Evolutionary conservation across 495 filamentous ascomycete genomes (phyloP).

Genomic region (Haplographium delicatum): DNA sequence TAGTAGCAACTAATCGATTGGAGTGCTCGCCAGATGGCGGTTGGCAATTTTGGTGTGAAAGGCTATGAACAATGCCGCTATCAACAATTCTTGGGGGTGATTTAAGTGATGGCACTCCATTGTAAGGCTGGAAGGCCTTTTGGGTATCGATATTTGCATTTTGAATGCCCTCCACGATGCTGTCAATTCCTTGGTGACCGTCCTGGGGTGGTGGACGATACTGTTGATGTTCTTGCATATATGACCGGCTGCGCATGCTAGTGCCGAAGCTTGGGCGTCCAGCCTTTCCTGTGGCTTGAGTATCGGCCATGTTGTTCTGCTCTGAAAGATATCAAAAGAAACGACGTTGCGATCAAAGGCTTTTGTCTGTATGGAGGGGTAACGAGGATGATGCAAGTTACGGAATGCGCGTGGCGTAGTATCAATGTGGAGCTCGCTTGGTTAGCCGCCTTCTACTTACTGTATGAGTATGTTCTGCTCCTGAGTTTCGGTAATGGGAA

Average conservation of each 20-base stretch:
- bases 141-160: constrained; percentile 1
- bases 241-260: constrained; percentile 60
- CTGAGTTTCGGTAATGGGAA: too few relatives aligned
- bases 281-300: constrained; percentile 1
- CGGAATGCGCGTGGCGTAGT: too few relatives aligned
- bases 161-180: constrained; percentile 39
- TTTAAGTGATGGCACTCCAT: constrained; percentile 42
- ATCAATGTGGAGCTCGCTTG: too few relatives aligned
- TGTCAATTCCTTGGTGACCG: constrained; percentile 47
- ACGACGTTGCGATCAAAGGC: neutral
- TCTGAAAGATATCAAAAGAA: too few relatives aligned
- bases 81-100: constrained; percentile 48
- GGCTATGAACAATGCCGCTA: constrained; percentile 48
- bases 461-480: too few relatives aligned
- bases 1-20: constrained; percentile 54
- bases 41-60: constrained; percentile 53
- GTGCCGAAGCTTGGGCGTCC: constrained; percentile 40
- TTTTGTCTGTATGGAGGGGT: too few relatives aligned
- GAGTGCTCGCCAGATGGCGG: constrained; percentile 34
- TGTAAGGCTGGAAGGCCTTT: constrained; percentile 39
- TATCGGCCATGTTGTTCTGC: constrained; percentile 5
- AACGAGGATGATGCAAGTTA: too few relatives aligned
- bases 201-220: constrained; percentile 58
- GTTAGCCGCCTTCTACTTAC: too few relatives aligned
- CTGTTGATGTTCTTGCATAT: constrained; percentile 68